Base-by-base conservation (phyloP, 129 eudicot genomes). In the Lonicera japonica region DNA sequence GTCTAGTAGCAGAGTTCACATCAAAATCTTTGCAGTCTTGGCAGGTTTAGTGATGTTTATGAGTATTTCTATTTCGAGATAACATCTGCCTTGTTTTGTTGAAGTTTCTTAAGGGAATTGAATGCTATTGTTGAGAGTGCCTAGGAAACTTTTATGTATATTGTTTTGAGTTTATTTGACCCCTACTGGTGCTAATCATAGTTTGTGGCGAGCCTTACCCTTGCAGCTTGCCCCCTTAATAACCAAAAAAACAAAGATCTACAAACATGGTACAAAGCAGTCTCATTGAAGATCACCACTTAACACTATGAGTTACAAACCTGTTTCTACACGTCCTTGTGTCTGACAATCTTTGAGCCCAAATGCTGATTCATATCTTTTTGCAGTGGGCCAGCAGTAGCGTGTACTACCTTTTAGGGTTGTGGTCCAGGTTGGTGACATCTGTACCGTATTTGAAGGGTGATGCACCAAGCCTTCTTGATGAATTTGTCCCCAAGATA, bases 301-400 rank as follows among this genome's bases (percentile, higher is more conserved):
- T n/a, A 43, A 43, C 3, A 43, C 50, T 14, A 8, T 43, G n/a
- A 43, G 50, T 43, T 43, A 14, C 50, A 43, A 43, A 43, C 16
- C 50, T 43, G 50, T 43, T 43, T 4, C 50, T 8, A 8, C 13
- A 10, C 36, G 36, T 2, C 36, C 36, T 41, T 7, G 11, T 14
- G 36, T 29, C 36, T 29, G 4, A 17, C 5, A 41, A 54, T 20
- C 54, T 61, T 11, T 25, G 60, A 23, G 64, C 61, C 22, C 6
- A 40, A 47, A n/a, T 46, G 48, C 21, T 70, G 63, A 61, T 59
- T 58, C 75, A 43, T 70, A 53, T 21, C 22, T 55, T 67, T 22
- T 70, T 80, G 60, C 84, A 91, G 98, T 91, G 96, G 98, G 94
- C 98, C 69, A 91, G 98, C 68, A 84, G 88, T 88, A 91, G 98